Base-by-base conservation (phyloP, 2,329 filamentous ascomycete genomes). In the Xylaria sp. region DNA sequence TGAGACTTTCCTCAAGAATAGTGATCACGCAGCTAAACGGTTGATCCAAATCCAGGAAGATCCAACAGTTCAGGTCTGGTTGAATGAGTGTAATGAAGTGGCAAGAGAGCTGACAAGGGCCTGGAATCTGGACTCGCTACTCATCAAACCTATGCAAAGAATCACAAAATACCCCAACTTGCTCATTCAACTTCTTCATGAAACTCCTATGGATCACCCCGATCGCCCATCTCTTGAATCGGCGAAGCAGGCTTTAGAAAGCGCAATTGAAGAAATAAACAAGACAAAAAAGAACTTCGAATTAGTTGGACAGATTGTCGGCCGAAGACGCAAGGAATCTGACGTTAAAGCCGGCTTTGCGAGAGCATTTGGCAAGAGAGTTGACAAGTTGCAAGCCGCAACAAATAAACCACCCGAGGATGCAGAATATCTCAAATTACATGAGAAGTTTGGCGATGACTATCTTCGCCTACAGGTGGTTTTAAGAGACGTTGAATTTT, bases 101-200 rank as follows among this genome's bases (percentile, higher is more conserved):
- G 94, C 95, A 12, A 92, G 93, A 74, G 96, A 98, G 78, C 86
- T 99, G 71, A 99, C 96, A 0, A 89, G 90, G 30, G 95, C 96
- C 0, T 99, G 96, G 96, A 93, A 97, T 79, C 81, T 99, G 69
- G 94, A 98, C 79, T 97, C 96, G 0, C 85, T 99, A n/a, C 87
- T 99, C 21, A 95, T 99, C 77, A 99, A 99, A 80, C 96, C 96
- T 1, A 94, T 97, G 79, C 96, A 99, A 81, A 89, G 96, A 56
- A 91, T 98, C 70, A 90, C 95, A 39, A 98, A 98, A 76, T 99
- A 98, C 77, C 94, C 94, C 3, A 90, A 97, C 54, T 84, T 99
- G 48, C 88, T 99, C 53, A 89, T 90, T 39, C 90, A 94, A 65
- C 84, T 99, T 11, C 84, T 97, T 27, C 90, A 94, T 70, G 88